Evolutionary conservation across 768 basidiomycete species (phyloP), one percentile per base, ranked within the genome.

Genomic region (Lactarius sp.): DNA sequence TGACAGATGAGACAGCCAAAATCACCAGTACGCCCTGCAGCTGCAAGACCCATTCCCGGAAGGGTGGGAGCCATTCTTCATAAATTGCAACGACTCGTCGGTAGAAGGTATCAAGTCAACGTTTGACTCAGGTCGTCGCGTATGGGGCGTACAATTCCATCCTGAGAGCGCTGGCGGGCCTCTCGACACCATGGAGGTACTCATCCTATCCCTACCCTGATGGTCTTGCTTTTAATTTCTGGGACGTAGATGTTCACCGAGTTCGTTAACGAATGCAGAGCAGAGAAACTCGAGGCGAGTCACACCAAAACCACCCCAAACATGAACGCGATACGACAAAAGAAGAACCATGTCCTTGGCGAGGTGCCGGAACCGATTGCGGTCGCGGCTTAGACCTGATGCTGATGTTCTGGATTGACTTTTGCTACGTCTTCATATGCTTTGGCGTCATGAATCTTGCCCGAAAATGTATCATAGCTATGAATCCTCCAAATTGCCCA

Each of bases 121-220:
- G 2, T 72, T 78, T 0, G 89, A 87, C 10, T 94, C 93, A 27
- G 94, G 94, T 59, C 93, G 88, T 78, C 87, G 85, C 67, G 83
- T 98, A 36, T 98, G 94, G 93, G 97, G 96, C 69, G 96, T 98
- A 22, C 97, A 99, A 72, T 99, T 98, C 86, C 97, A 99, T 75
- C 97, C 97, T 16, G 97, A 99, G 76, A 94, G 93, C 66, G 91
- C 94, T 33, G 96, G 97, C 46, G 96, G 96, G n/a, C 97, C 97
- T 50, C 82, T 98, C 61, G 97, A 98, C 74, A 98, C 97, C 4
- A 97, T 98, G 65, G 94, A 95, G 85, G 93, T 92, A 75, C 27
- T 12, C 47, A 10, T 52, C 18, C 52, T 6, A 34, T 41, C 22
- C 22, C 57, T 61, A 5, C 33, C 50, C 36, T 57, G 31, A n/a